Percentiles rank a stretch among this genome's conserved stretches.
phyloP scores from a whole-genome alignment of 179 eudicot species.

The Sideroxylon spinosum region DNA sequence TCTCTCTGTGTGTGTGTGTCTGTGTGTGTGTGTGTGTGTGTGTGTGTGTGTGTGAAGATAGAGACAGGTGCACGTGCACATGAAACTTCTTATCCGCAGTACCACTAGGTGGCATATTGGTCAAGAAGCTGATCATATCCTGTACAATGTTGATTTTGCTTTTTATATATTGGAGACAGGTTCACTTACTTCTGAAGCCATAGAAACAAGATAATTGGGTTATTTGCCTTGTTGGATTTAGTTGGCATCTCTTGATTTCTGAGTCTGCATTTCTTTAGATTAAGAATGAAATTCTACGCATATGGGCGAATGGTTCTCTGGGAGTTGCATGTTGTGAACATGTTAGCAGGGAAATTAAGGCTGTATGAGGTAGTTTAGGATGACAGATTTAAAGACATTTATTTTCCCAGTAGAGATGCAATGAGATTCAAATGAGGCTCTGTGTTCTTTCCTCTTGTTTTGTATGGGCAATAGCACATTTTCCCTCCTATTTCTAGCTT shows the following conservation, averaged over 20 bases:
- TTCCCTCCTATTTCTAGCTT: neutral
- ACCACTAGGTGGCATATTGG: neutral
- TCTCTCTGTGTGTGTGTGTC: too few relatives aligned
- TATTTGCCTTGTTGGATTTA: neutral
- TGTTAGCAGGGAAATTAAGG: neutral
- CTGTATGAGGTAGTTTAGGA: neutral
- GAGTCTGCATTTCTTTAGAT: slow-evolving; percentile 4
- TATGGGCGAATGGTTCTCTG: neutral
- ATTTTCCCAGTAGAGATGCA: neutral
- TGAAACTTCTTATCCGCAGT: neutral
- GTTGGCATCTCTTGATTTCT: neutral
- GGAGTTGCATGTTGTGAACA: neutral
- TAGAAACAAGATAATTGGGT: neutral
- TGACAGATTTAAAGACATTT: neutral
- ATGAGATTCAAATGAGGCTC: slow-evolving; percentile 1
- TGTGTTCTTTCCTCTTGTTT: neutral
- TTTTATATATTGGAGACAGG: neutral
- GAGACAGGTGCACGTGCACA: too few relatives aligned
- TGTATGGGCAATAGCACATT: neutral
- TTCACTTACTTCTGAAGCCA: neutral
- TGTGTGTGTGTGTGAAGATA: too few relatives aligned
- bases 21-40: too few relatives aligned
- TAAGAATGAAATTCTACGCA: neutral
- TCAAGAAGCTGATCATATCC: neutral
- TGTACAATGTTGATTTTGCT: neutral